Base-by-base conservation (phyloP, 306 rosid species). In the Astragalus membranaceus region DNA sequence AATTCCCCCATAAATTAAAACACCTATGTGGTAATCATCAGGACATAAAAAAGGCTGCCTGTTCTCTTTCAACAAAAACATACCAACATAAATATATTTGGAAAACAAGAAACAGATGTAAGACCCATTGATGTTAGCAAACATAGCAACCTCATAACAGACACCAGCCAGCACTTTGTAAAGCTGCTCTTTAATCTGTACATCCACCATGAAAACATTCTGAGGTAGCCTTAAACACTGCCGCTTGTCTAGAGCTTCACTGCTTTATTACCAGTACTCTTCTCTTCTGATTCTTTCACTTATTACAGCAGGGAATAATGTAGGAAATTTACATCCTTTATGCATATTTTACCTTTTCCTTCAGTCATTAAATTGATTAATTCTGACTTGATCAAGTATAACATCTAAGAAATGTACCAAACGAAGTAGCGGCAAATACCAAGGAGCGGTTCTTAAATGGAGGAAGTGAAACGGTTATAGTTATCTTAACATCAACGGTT, bases 1-100 rank as follows among this genome's bases (percentile, higher is more conserved):
- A 58, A 78, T 23, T n/a, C 43, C 73, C 73, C 80, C 60, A 43
- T 13, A 78, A 51, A 51, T 70, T 48, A 68, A 63, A 75, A 23
- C 32, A 41, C 59, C 74, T 70, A 74, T 59, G 33, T 57, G 72
- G 46, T 49, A 51, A 70, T 72, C 63, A 81, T 58, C 96, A 82
- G 87, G 90, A 78, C 92, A 71, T 54, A 39, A 66, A 81, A 82
- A 83, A 83, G 44, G 75, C 51, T 78, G 88, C 93, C 88, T 77
- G 87, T 83, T 75, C 60, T 73, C 58, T 75, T 36, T 58, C 35
- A 73, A 81, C 74, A 74, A 71, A 65, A 73, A 32, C 79, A 61
- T 68, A 54, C 79, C 74, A 78, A 74, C 42, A 69, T 30, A 80
- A 61, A 73, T 54, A 62, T 64, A 60, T 54, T 66, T 29, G 57